Evolutionary conservation across 1,284 basidiomycete genomes (phyloP).

Genomic region (Ceratobasidium sp.): DNA sequence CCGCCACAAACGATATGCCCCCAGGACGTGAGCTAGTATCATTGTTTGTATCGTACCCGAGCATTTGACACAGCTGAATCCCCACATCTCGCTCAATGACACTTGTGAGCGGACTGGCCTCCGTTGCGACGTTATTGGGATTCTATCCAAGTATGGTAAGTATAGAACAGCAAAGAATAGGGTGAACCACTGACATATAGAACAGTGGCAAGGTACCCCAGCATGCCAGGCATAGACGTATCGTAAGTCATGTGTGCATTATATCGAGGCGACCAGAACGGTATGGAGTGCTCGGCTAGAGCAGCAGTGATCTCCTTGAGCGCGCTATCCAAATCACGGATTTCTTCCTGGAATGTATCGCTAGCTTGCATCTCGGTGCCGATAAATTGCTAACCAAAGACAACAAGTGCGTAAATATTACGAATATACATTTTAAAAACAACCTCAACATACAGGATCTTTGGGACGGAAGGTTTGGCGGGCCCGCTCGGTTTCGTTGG

Average conservation of each 20-base stretch:
- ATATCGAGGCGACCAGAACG: conserved; percentile 57
- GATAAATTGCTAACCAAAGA: conserved; percentile 6
- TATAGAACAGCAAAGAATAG: background rate
- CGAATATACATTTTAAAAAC: background rate
- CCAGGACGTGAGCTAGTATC: conserved; percentile 44
- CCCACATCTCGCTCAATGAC: conserved; percentile 55
- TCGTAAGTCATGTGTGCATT: conserved; percentile 55
- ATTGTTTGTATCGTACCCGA: conserved; percentile 50
- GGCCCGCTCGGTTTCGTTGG: conserved; percentile 36
- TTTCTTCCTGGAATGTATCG: conserved; percentile 15
- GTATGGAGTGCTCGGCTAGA: conserved; percentile 49
- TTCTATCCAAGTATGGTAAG: conserved; percentile 47
- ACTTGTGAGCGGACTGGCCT: conserved; percentile 55
- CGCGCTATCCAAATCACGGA: conserved; percentile 1
- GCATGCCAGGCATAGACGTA: conserved; percentile 52
- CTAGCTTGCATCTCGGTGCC: conserved; percentile 12
- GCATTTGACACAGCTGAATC: conserved; percentile 54
- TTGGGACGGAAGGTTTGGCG: conserved; percentile 10
- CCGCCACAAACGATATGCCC: conserved; percentile 59
- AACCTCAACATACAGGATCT: background rate
- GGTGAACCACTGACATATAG: conserved; percentile 47
- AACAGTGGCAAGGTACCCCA: conserved; percentile 53
- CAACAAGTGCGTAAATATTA: background rate
- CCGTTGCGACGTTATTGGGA: conserved; percentile 56
- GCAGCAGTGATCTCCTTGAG: conserved; percentile 9